Evolutionary conservation across 1,284 basidiomycete species (phyloP), one percentile per base, ranked within the genome.

Genomic region (Phlebopus sp.): DNA sequence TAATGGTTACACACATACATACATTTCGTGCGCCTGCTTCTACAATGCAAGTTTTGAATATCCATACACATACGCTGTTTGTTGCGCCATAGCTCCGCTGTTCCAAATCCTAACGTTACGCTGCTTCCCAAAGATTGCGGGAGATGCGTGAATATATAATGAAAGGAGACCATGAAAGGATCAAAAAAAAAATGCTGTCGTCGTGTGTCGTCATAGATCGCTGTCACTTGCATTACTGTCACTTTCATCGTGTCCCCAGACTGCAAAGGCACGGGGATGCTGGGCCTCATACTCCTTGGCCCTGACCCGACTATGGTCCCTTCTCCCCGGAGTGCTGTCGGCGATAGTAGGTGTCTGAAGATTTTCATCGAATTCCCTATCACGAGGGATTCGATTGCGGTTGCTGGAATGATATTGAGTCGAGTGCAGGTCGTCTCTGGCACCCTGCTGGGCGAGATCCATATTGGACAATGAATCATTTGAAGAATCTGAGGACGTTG

Each of bases 191-290:
- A 5, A 13, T 23, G 6, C 21, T 23, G 21, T n/a, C 21, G 21
- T 23, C 21, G 6, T 23, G 10, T 10, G 35, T 23, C 21, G 6
- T 64, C 49, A 67, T 27, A 29, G 55, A 37, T 88, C 86, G 51
- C 76, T 83, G 58, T 89, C 86, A 53, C 86, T 90, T 15, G 86
- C 75, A 57, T 83, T 84, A 59, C 86, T 89, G 58, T 92, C 91
- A 47, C 87, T 92, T 66, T 93, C 91, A 62, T 93, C 91, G 41
- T 89, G 84, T 1, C 89, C 90, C 81, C 82, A 88, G 15, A 88
- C 88, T 46, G 86, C 84, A 58, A 91, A 90, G 32, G 87, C 86
- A 23, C 81, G 70, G 41, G 74, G 76, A 35, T 75, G 73, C 40
- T 72, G 70, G 41, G 71, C 64, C 21, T 76, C 74, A 29, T 61